Evolutionary conservation across 1,284 basidiomycete genomes (phyloP).

Genomic region (Fomitopsis schrenkii): DNA sequence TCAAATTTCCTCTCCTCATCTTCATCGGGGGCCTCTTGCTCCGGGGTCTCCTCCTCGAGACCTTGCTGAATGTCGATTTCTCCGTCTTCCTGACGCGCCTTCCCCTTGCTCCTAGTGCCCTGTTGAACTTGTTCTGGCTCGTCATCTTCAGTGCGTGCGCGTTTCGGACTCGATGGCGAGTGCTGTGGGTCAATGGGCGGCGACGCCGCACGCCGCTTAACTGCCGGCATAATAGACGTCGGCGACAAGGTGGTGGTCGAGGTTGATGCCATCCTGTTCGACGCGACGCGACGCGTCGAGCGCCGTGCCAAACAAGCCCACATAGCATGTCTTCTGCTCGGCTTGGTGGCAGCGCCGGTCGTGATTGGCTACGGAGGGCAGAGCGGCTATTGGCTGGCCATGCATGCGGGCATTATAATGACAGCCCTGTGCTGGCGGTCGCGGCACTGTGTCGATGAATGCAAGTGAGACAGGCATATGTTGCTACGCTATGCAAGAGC

Average conservation of each 20-base stretch:
- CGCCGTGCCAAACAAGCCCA: not conserved
- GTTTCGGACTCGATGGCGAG: slow-evolving; percentile 32
- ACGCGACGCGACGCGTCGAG: slow-evolving; percentile 24
- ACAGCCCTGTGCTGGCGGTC: not conserved
- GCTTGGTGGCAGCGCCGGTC: not conserved
- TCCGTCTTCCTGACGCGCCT: slow-evolving; percentile 27
- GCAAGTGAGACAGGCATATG: not conserved
- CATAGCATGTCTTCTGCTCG: not conserved
- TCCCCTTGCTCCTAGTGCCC: slow-evolving; percentile 30
- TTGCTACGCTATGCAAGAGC: not conserved
- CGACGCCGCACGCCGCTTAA: slow-evolving; percentile 31
- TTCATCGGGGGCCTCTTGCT: slow-evolving; percentile 35
- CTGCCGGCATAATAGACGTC: slow-evolving; percentile 24
- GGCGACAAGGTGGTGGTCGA: not conserved
- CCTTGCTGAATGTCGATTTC: slow-evolving; percentile 31
- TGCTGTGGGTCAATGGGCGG: slow-evolving; percentile 31
- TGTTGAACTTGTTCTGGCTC: slow-evolving; percentile 30
- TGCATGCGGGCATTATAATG: not conserved
- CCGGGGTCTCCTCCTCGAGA: slow-evolving; percentile 31
- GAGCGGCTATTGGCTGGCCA: not conserved
- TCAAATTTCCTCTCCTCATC: slow-evolving; percentile 59
- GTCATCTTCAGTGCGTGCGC: slow-evolving; percentile 36
- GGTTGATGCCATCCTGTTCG: not conserved
- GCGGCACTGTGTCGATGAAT: not conserved
- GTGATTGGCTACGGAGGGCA: not conserved